Percentiles rank a stretch among this genome's conserved stretches.
phyloP scores from a whole-genome alignment of 176 grass and related monocot species.

The Stipa capillata region DNA sequence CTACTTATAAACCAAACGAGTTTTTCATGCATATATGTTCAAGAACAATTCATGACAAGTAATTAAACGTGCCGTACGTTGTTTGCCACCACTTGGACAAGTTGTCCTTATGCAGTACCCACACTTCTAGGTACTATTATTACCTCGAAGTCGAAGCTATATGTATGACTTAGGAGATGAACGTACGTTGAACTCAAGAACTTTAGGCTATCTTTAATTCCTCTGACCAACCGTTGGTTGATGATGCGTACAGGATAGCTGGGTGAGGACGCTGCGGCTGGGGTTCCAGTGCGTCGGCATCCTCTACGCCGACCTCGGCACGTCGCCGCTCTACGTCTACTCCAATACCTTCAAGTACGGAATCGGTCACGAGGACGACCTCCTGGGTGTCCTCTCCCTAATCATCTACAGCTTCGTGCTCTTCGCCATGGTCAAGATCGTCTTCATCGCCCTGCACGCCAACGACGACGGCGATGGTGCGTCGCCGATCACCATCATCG shows the following conservation, averaged over 20 bases:
- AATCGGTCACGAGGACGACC: conserved; percentile 20
- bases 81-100: not conserved
- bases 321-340: conserved; percentile 60
- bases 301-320: conserved; percentile 57
- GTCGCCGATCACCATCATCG: not conserved
- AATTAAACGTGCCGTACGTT: too few relatives aligned
- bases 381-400: conserved; percentile 59
- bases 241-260: conserved; percentile 26
- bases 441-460: conserved; percentile 57
- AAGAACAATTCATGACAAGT: too few relatives aligned
- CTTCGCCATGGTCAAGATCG: conserved; percentile 51
- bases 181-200: not conserved
- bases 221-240: not conserved
- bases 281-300: conserved; percentile 68
- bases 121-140: not conserved
- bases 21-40: too few relatives aligned
- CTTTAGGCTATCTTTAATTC: not conserved
- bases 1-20: too few relatives aligned
- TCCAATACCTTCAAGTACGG: conserved; percentile 49
- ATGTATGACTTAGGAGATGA: not conserved
- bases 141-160: not conserved
- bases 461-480: conserved; percentile 64
- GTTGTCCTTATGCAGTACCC: not conserved
- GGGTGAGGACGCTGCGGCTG: conserved; percentile 32
- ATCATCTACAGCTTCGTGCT: conserved; percentile 61